These are phyloP conservation scores for Pestalotiopsis sp. DNA, from an alignment of 2,329 filamentous ascomycete species.

Conservation along the genomic window DNA sequence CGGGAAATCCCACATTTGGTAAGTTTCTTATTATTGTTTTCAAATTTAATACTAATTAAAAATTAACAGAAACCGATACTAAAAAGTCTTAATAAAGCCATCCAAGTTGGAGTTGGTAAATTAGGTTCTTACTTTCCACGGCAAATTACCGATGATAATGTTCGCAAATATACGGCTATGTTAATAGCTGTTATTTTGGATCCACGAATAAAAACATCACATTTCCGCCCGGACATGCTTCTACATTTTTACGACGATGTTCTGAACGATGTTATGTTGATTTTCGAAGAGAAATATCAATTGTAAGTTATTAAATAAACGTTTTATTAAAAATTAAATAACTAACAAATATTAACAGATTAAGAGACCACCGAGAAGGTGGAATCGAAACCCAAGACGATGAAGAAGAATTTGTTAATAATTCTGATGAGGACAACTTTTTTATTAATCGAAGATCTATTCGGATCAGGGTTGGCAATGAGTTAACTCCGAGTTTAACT, in stretches of 20 bases:
- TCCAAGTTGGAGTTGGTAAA: neutral
- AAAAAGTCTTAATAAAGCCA: neutral
- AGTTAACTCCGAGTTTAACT: no score
- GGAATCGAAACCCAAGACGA: no score
- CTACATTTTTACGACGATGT: neutral
- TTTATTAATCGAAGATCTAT: no score
- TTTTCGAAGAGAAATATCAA: neutral
- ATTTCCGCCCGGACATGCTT: neutral
- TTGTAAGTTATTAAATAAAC: no score
- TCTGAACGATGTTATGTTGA: neutral
- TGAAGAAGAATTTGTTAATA: no score
- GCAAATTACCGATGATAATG: neutral
- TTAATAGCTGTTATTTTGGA: neutral
- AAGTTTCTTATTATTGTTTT: neutral
- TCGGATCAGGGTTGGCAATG: no score
- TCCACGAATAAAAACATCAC: neutral
- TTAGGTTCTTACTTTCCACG: neutral
- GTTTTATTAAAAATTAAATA: neutral
- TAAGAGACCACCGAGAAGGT: no score
- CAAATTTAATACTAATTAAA: neutral
- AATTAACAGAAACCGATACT: neutral
- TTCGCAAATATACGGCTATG: neutral
- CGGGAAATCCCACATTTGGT: neutral
- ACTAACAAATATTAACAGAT: neutral
- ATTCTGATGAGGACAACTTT: no score